phyloP scores from a whole-genome alignment of 2,329 filamentous ascomycete genomes.

The Penicillium aurantiogriseum region DNA sequence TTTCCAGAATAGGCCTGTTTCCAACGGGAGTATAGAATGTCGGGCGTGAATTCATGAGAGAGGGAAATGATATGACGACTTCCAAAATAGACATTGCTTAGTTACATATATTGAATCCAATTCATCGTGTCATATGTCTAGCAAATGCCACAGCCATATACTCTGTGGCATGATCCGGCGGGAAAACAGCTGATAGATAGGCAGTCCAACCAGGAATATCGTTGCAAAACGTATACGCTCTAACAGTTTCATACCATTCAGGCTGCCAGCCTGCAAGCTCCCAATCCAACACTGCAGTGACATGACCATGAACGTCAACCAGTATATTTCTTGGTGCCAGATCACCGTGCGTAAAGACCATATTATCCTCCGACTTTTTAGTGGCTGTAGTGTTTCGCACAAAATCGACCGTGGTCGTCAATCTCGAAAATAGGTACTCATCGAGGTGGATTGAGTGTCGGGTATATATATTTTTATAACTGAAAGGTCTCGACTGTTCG shows the following conservation, averaged over 20 bases:
- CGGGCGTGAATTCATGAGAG: not conserved
- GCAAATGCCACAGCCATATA: slow-evolving; percentile 4
- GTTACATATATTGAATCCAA: not conserved
- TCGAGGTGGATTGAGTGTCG: not conserved
- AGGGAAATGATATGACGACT: not conserved
- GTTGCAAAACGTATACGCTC: not conserved
- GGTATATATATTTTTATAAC: not conserved
- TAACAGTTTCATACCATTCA: slow-evolving; percentile 2
- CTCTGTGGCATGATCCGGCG: not conserved
- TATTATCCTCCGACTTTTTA: not conserved
- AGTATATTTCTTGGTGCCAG: slow-evolving; percentile 9
- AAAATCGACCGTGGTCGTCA: not conserved
- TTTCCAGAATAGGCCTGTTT: not conserved
- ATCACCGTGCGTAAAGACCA: slow-evolving; percentile 10
- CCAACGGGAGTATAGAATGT: not conserved
- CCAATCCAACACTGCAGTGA: slow-evolving; percentile 11
- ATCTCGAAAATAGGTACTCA: not conserved
- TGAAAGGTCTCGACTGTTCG: too few relatives aligned
- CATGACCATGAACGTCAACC: slow-evolving; percentile 1
- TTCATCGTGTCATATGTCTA: not conserved
- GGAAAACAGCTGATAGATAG: slow-evolving; percentile 1
- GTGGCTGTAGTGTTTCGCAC: not conserved
- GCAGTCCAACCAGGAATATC: slow-evolving; percentile 2
- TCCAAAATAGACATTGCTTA: not conserved
- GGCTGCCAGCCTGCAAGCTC: slow-evolving; percentile 9